phyloP scores from a whole-genome alignment of 2,329 filamentous ascomycete genomes.

The Colletotrichum sp. region DNA sequence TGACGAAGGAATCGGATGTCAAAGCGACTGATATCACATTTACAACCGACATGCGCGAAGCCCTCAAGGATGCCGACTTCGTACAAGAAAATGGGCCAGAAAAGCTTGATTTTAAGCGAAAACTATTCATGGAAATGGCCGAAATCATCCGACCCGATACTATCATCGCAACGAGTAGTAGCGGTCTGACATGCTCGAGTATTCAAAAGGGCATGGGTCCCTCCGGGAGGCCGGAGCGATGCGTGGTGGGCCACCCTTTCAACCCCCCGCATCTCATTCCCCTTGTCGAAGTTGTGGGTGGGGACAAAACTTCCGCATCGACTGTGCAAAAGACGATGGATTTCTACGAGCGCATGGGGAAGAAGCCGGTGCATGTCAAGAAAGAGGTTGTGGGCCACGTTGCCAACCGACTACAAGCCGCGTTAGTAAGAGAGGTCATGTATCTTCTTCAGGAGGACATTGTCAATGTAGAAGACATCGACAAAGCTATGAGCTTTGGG shows the following conservation, averaged over 20 bases:
- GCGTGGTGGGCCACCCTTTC: conserved; percentile 51
- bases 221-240: conserved; percentile 30
- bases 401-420: conserved; percentile 47
- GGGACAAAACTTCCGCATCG: conserved; percentile 29
- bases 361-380: conserved; percentile 41
- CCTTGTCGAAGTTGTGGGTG: conserved; percentile 49
- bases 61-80: conserved; percentile 31
- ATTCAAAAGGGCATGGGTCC: conserved; percentile 24
- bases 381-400: conserved; percentile 47
- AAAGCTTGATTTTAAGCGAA: conserved; percentile 40
- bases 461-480: conserved; percentile 1
- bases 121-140: conserved; percentile 38
- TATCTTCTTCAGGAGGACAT: conserved; percentile 4
- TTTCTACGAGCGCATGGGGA: conserved; percentile 44
- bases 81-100: conserved; percentile 46
- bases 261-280: conserved; percentile 54
- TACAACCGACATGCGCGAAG: conserved; percentile 3
- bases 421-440: conserved; percentile 5
- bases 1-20: neutral
- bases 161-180: conserved; percentile 38
- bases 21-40: neutral
- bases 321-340: conserved; percentile 31
- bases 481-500: conserved; percentile 15
- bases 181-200: conserved; percentile 35
- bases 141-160: conserved; percentile 29